Evolutionary conservation across 805 yeast genomes (phyloP), one percentile per base, ranked within the genome.

Genomic region (Yarrowia sp.): DNA sequence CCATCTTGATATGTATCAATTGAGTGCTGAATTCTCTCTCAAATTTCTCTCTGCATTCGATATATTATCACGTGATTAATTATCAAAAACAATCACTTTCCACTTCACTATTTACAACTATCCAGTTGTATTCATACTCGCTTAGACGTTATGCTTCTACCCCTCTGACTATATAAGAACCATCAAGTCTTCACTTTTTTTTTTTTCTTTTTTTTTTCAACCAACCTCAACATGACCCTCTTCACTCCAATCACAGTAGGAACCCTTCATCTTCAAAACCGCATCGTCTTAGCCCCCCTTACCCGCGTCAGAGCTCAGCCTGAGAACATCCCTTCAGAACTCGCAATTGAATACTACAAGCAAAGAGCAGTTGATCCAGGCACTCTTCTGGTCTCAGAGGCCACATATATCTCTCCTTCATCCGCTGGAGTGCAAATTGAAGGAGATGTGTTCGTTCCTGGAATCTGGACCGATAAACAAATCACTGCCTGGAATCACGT

Each of bases 401-500:
- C 85, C 13, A 81, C 87, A 0, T 79, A 78, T 69, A 79, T 80
- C n/a, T 75, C 84, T n/a, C 71, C 76, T 1, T 65, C 74, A 72
- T 77, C 80, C 67, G 32, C 42, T 14, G 50, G 51, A 18, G 57
- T 10, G 6, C 57, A 44, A 1, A 38, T 61, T 32, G 80, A 81
- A 78, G 38, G 76, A 65, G 68, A 81, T 83, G n/a, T 66, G 3
- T 67, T 68, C 32, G 67, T 68, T 14, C 74, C 77, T n/a, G 75
- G 77, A 13, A 66, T 75, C 42, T 89, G 90, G 92, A 80, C 88
- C 0, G 89, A 89, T 73, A 92, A 88, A 70, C 93, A 89, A 69
- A 83, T 91, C 55, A 95, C 87, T 76, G 96, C 92, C 0, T 92
- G 97, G 97, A 78, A 77, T 66, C 71, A 70, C 47, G 75, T 83